Base-by-base conservation (phyloP, 2,329 filamentous ascomycete genomes). In the Ophiostoma triangulosporum region DNA sequence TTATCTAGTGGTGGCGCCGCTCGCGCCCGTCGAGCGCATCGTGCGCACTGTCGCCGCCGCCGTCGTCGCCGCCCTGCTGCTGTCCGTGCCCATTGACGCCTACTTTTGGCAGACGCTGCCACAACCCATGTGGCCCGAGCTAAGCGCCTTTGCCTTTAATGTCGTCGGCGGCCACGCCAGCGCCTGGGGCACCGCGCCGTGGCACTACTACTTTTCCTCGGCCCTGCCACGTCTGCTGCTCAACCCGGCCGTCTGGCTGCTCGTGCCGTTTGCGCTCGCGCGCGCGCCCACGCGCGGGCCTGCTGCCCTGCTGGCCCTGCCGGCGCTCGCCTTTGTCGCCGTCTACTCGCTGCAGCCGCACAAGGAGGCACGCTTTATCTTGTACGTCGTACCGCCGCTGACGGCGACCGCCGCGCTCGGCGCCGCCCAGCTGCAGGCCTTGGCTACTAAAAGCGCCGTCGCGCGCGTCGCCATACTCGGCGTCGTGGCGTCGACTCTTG, bases 271-370 rank as follows among this genome's bases (percentile, higher is more conserved):
- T 6, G 73, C 81, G 3, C 69, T 81, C 8, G 64, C 65, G 11
- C 70, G 73, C 6, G 70, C 73, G 0, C 71, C 70, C 2, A 75
- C 72, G 0, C 64, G 68, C 8, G 65, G 64, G 4, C 65, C 68
- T 5, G 71, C 73, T 0, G 63, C 68, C 15, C 69, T 71, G 6
- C 62, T 87, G 0, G 72, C 86, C 4, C 61, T 83, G 2, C 89
- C 93, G 0, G 76, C 78, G 9, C 59, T 94, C 1, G 66, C 77
- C 29, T 98, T 90, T 66, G 74, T 94, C 20, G 76, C 76, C 4
- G 67, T 94, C 43, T 97, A 95, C 72, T 95, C 88, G 58, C 62
- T 88, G 50, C 85, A 95, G 57, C 90, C 91, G 0, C 93, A 98
- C 71, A 48, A 48, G 66, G 93, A 98, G 70, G 86, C 89, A 65